Conservation (phyloP, 108 stramenopile species). For the Cyclostephanos invisitatus region DNA sequence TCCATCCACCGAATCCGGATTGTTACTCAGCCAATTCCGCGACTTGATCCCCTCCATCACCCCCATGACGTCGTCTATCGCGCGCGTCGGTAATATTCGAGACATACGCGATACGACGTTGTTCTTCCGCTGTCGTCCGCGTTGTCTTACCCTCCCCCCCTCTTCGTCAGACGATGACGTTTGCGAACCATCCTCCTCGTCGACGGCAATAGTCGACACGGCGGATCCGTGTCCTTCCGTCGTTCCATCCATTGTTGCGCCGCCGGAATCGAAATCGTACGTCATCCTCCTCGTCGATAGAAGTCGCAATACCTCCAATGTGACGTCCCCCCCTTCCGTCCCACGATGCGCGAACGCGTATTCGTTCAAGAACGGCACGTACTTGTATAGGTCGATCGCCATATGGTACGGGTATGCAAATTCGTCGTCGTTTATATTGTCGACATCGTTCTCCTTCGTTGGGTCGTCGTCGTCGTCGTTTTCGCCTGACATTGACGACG, state of each 20-base stretch:
- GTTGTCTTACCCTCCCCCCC: background rate
- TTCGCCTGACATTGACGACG: background rate
- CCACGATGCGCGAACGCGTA: slow-evolving; percentile 22
- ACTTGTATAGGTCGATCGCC: slow-evolving; percentile 21
- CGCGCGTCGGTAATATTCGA: slow-evolving; percentile 5
- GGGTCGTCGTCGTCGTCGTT: background rate
- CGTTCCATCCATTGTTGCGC: too few species aligned
- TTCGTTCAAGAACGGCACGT: slow-evolving; percentile 23
- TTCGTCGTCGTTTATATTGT: background rate
- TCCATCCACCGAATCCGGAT: slow-evolving; percentile 77
- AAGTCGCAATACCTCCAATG: slow-evolving; percentile 14
- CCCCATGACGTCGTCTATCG: slow-evolving; percentile 11
- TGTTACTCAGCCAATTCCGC: slow-evolving; percentile 57
- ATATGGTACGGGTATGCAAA: background rate
- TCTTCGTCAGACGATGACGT: background rate
- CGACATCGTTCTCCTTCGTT: background rate
- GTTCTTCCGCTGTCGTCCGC: background rate
- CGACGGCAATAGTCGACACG: too few species aligned
- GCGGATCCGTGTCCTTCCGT: too few species aligned
- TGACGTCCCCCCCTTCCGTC: slow-evolving; percentile 19
- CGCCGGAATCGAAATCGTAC: slow-evolving; percentile 11
- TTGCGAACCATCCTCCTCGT: background rate
- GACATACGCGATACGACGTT: slow-evolving; percentile 21
- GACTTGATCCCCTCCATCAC: slow-evolving; percentile 22
- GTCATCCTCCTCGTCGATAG: slow-evolving; percentile 29